Evolutionary conservation across 1,284 basidiomycete species (phyloP), one percentile per base, ranked within the genome.

Genomic region (Puccinia hordei): DNA sequence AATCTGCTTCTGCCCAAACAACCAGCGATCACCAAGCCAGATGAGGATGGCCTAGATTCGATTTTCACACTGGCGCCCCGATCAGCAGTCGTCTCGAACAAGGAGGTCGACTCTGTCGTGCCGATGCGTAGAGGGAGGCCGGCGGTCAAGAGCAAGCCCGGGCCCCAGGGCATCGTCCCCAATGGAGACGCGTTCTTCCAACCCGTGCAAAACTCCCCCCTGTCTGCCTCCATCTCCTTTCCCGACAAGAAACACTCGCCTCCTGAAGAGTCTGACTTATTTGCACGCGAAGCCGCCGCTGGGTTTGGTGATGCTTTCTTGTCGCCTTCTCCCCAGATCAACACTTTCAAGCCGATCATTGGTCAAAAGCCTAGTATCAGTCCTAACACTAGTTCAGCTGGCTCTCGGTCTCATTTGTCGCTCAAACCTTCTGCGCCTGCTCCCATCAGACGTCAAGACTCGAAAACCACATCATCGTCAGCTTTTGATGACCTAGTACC

Each of bases 121-220:
- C 86, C 86, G 3, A 87, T 87, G 86, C 83, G 86, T 6, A 83
- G 86, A 3, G 86, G 86, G 0, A 82, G 86, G 27, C 86, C 86
- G 15, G 76, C 72, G 22, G 27, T 71, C 24, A 80, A 80, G 38
- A 57, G 53, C 38, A 79, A 71, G 55, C 46, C 53, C 17, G 35
- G 38, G 33, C 12, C 38, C 35, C 10, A 63, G 8, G n/a, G 9
- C 19, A 13, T 17, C 49, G 15, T 22, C 19, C 49, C 12, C 9
- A 63, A 35, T 19, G 59, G 33, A 17, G 33, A 63, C 2, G 3
- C 33, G 33, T 27, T 38, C 12, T 15, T 63, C 59, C 5, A 51
- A 51, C 38, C 72, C 51, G 55, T 27, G 4, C 17, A 13, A 1
- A 15, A 33, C 22, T 35, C 72, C 24, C 1, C 57, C 22, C 15